Conservation (phyloP, 306 rosid genomes). For the Pyrus bretschneideri region DNA sequence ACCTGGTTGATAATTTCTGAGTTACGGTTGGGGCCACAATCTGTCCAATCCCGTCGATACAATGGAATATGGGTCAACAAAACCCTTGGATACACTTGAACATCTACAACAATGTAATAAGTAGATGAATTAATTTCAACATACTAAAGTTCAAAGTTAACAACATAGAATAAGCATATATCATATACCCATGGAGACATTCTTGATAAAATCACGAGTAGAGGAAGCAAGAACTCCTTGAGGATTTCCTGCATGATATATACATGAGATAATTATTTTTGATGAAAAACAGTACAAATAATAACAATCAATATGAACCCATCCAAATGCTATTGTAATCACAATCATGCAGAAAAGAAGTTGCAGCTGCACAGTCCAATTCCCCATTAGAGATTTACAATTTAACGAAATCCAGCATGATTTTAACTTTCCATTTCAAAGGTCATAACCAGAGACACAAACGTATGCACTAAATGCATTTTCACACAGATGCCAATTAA, state of each 20-base stretch:
- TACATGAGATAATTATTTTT: background rate
- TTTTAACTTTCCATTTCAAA: background rate
- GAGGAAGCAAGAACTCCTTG: conserved; percentile 42
- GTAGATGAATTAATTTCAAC: conserved; percentile 8
- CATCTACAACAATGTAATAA: conserved; percentile 31
- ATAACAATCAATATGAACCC: background rate
- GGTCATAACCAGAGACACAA: background rate
- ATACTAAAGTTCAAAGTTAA: conserved; percentile 6
- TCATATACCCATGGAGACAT: conserved; percentile 53
- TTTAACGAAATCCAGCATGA: background rate
- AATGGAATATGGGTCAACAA: conserved; percentile 75
- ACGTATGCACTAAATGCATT: background rate
- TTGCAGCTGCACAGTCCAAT: background rate
- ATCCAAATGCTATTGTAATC: conserved; percentile 6
- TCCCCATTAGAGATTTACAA: background rate
- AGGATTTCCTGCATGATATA: conserved; percentile 46
- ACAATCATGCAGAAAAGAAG: background rate
- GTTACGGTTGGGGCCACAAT: conserved; percentile 64
- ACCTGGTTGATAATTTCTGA: conserved; percentile 74
- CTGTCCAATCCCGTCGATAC: conserved; percentile 50
- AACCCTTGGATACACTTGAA: conserved; percentile 49
- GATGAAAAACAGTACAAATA: too few species aligned
- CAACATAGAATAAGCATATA: conserved; percentile 9
- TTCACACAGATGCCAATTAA: background rate
- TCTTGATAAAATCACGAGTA: conserved; percentile 50